These are phyloP conservation scores for Deinandra increscens DNA, from an alignment of 129 eudicot genomes.

Conservation along the genomic window DNA sequence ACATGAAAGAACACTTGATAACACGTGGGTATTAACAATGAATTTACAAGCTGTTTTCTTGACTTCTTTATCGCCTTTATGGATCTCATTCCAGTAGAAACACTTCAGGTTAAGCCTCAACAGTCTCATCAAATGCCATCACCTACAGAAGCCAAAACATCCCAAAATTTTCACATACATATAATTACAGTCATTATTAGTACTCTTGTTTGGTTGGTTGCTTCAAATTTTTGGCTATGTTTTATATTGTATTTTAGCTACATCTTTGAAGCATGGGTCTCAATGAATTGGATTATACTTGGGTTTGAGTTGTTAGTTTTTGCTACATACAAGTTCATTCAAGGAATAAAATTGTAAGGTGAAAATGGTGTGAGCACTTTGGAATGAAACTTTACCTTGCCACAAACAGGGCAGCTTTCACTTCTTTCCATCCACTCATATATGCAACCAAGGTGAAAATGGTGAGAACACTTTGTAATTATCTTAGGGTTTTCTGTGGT, in stretches of 20 bases:
- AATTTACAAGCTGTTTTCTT: constrained; percentile 46
- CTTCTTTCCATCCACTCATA: constrained; percentile 97
- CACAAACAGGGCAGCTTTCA: constrained; percentile 88
- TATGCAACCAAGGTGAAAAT: constrained; percentile 87
- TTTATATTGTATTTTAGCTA: too few relatives aligned
- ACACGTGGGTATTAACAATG: constrained; percentile 50
- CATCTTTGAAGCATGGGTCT: too few relatives aligned
- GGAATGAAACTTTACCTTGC: constrained; percentile 51
- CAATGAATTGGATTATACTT: too few relatives aligned
- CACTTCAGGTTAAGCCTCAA: constrained; percentile 37
- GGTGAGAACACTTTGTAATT: constrained; percentile 73
- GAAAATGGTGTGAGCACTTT: too few relatives aligned
- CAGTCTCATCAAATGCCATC: constrained; percentile 87
- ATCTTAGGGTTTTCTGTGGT: constrained; percentile 69
- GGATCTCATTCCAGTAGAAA: constrained; percentile 38
- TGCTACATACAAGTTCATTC: too few relatives aligned
- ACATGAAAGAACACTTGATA: constrained; percentile 31
- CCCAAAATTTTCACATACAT: constrained; percentile 12
- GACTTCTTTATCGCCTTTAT: constrained; percentile 23
- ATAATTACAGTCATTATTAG: not conserved
- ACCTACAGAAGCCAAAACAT: constrained; percentile 48
- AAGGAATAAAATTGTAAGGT: not conserved
- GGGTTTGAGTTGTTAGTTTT: too few relatives aligned
- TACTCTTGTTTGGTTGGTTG: too few relatives aligned
- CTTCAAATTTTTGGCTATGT: too few relatives aligned